A percentile compares a stretch with the other conserved stretches of the same genome.
These are phyloP conservation scores for Metarhizium album DNA, from an alignment of 2,329 filamentous ascomycete species.

Conservation along the genomic window DNA sequence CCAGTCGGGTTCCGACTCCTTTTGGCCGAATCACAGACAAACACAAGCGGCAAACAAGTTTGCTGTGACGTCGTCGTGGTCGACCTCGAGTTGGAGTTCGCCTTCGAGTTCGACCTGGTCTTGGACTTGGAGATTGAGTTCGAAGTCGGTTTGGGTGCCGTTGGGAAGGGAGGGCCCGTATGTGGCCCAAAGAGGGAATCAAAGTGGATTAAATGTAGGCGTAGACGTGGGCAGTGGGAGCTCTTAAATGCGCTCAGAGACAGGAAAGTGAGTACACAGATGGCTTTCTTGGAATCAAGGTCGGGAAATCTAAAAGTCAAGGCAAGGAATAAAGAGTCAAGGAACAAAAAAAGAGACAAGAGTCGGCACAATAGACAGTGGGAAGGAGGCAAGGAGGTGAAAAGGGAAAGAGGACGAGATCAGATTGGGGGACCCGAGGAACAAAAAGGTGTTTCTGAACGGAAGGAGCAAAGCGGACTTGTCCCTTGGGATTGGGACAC, in stretches of 20 bases:
- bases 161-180: background rate
- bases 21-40: background rate
- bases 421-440: slow-evolving; percentile 6
- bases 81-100: too few relatives aligned
- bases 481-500: background rate
- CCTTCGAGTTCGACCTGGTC: too few relatives aligned
- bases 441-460: slow-evolving; percentile 6
- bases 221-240: too few relatives aligned
- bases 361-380: background rate
- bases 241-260: background rate
- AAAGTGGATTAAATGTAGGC: slow-evolving; percentile 6
- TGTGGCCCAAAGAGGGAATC: background rate
- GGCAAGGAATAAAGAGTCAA: background rate
- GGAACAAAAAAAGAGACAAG: slow-evolving; percentile 3
- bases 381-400: slow-evolving; percentile 4
- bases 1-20: background rate
- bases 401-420: slow-evolving; percentile 7
- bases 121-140: background rate
- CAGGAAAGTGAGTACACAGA: background rate
- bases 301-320: background rate
- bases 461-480: slow-evolving; percentile 5
- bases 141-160: background rate
- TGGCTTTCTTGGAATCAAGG: background rate
- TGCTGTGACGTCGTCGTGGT: too few relatives aligned
- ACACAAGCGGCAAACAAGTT: background rate